phyloP scores from a whole-genome alignment of 768 basidiomycete genomes.

The Imleria badia region DNA sequence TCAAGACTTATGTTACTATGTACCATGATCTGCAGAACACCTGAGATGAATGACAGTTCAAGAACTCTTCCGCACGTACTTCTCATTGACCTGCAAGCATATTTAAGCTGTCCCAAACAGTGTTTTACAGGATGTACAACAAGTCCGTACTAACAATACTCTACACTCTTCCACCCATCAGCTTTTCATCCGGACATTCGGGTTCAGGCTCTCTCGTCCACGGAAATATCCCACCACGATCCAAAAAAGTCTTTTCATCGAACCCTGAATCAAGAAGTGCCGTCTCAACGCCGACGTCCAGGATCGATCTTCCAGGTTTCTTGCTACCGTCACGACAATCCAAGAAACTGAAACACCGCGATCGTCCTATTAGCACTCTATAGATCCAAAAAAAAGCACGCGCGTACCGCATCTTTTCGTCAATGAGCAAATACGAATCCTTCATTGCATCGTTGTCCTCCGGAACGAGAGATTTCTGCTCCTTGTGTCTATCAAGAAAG shows the following conservation, averaged over 20 bases:
- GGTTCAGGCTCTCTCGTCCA: slow-evolving; percentile 3
- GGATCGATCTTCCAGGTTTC: slow-evolving; percentile 17
- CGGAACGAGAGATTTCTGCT: slow-evolving; percentile 30
- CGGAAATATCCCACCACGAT: slow-evolving; percentile 7
- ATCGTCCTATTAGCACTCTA: background rate
- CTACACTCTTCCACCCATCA: too few relatives aligned
- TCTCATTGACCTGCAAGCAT: too few relatives aligned
- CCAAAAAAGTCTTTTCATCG: slow-evolving; percentile 11
- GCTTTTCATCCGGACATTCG: too few relatives aligned
- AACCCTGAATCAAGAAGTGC: slow-evolving; percentile 17
- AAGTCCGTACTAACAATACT: too few relatives aligned
- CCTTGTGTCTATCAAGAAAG: slow-evolving; percentile 33
- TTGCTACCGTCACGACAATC: slow-evolving; percentile 35
- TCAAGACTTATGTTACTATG: background rate
- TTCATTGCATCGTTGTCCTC: slow-evolving; percentile 40
- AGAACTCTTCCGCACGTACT: too few relatives aligned
- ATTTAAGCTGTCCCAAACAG: too few relatives aligned
- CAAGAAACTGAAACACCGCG: slow-evolving; percentile 22
- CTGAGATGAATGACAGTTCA: too few relatives aligned
- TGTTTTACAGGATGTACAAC: too few relatives aligned
- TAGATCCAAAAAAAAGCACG: background rate
- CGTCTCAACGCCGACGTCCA: slow-evolving; percentile 14
- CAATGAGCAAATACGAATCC: slow-evolving; percentile 37
- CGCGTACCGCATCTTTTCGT: slow-evolving; percentile 37
- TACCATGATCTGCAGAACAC: background rate